Evolutionary conservation across 352 stramenopile species (phyloP).

Genomic region (Pythium folliculosum): DNA sequence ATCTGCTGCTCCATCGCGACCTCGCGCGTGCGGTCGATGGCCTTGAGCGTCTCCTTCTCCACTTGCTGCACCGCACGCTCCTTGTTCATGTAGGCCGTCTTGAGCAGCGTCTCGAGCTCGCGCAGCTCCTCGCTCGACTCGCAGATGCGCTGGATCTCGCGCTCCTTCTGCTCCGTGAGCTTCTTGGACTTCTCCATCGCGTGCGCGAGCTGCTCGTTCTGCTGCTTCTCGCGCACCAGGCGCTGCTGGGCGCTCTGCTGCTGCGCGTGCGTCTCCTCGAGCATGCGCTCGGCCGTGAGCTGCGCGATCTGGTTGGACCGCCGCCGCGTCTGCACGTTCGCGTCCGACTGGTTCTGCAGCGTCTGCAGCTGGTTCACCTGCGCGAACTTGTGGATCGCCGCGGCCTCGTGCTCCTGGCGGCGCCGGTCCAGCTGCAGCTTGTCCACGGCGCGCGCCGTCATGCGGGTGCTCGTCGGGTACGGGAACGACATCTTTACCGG

Average conservation of each 20-base stretch:
- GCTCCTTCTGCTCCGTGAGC: constrained; percentile 67
- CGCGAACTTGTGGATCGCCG: constrained; percentile 56
- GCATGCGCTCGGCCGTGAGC: constrained; percentile 67
- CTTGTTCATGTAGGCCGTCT: constrained; percentile 94
- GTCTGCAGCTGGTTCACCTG: constrained; percentile 59
- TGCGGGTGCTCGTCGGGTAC: constrained; percentile 56
- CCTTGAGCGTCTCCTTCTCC: constrained; percentile 76
- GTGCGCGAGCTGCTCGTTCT: constrained; percentile 74
- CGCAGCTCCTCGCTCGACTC: constrained; percentile 89
- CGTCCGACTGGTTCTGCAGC: constrained; percentile 66
- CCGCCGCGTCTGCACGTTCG: constrained; percentile 44
- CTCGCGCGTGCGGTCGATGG: constrained; percentile 75
- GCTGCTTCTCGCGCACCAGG: constrained; percentile 44
- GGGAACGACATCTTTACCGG: constrained; percentile 49
- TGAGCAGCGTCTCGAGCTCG: constrained; percentile 88
- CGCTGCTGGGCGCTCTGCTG: constrained; percentile 30
- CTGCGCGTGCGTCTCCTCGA: constrained; percentile 50
- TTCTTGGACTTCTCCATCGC: constrained; percentile 70
- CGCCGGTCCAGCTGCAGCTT: constrained; percentile 63
- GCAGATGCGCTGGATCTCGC: constrained; percentile 91
- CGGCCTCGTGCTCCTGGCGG: constrained; percentile 58
- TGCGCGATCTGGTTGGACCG: constrained; percentile 63
- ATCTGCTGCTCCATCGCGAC: constrained; percentile 92
- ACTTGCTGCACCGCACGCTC: constrained; percentile 89
- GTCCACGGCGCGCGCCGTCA: constrained; percentile 65